Percentiles rank a stretch among this genome's conserved stretches.
phyloP scores from a whole-genome alignment of 116 monocot genomes.

The Cymodocea nodosa region DNA sequence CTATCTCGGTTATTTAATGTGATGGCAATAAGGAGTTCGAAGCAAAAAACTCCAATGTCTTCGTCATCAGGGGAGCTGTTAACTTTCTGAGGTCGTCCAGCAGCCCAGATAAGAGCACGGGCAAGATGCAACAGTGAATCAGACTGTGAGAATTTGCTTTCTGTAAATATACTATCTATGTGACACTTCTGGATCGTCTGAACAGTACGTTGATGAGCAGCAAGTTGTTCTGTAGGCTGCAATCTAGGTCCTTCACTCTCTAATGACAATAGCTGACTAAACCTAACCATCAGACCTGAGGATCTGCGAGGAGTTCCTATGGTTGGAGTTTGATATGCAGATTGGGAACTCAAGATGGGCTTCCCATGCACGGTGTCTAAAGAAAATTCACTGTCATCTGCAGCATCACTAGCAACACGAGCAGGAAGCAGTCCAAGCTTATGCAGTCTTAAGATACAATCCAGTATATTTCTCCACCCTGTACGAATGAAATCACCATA shows the following conservation, averaged over 20 bases:
- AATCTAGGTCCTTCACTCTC: slow-evolving; percentile 67
- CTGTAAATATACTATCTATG: slow-evolving; percentile 79
- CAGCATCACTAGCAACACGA: slow-evolving; percentile 61
- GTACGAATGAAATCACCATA: slow-evolving; percentile 68
- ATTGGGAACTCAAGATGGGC: slow-evolving; percentile 37
- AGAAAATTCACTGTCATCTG: slow-evolving; percentile 51
- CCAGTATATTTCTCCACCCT: slow-evolving; percentile 74
- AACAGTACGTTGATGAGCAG: slow-evolving; percentile 61
- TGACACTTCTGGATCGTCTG: slow-evolving; percentile 78
- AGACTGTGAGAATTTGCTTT: slow-evolving; percentile 81
- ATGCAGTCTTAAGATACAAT: slow-evolving; percentile 64
- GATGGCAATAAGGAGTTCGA: slow-evolving; percentile 63
- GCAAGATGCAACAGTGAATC: slow-evolving; percentile 70
- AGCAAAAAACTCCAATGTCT: slow-evolving; percentile 66
- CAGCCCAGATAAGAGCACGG: slow-evolving; percentile 59
- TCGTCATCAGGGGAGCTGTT: slow-evolving; percentile 52
- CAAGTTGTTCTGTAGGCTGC: slow-evolving; percentile 74
- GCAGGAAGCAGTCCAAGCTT: slow-evolving; percentile 71
- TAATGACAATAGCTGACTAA: slow-evolving; percentile 70
- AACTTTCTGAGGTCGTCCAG: slow-evolving; percentile 52
- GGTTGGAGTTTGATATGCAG: slow-evolving; percentile 28
- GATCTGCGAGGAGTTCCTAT: slow-evolving; percentile 52
- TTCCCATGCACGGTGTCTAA: slow-evolving; percentile 33
- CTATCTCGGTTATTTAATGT: slow-evolving; percentile 75
- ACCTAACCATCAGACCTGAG: slow-evolving; percentile 77